Percentiles rank a stretch among this genome's conserved stretches.
These are phyloP conservation scores for Pelargonium australe DNA, from an alignment of 441 rosid genomes.

Conservation along the genomic window DNA sequence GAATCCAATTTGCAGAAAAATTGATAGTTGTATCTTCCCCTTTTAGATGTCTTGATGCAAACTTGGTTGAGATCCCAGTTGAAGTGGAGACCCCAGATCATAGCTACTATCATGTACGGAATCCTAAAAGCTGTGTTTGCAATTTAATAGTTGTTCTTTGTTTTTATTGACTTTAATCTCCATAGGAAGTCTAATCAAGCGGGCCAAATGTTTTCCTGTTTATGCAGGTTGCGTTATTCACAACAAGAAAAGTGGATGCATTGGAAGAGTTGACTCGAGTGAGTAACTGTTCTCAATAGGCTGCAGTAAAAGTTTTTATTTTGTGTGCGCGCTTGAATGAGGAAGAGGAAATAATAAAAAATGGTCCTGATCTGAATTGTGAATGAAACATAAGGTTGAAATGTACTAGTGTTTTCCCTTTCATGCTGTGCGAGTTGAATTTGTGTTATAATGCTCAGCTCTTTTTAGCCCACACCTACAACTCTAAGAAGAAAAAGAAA, in stretches of 20 bases:
- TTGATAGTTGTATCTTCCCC: constrained; percentile 13
- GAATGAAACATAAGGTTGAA: constrained; percentile 1
- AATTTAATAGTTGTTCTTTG: constrained; percentile 4
- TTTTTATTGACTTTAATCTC: constrained; percentile 17
- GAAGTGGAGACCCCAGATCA: constrained; percentile 69
- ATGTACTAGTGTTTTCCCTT: not conserved
- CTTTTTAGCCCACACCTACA: not conserved
- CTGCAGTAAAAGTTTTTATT: not conserved
- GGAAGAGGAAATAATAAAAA: not conserved
- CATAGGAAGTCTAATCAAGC: constrained; percentile 13
- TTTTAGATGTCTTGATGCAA: constrained; percentile 81
- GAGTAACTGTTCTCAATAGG: constrained; percentile 27
- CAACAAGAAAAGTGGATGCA: constrained; percentile 69
- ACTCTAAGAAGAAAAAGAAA: not conserved
- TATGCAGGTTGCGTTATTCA: constrained; percentile 80
- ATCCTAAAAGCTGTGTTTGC: constrained; percentile 13
- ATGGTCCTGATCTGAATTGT: not conserved
- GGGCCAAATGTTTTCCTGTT: constrained; percentile 12
- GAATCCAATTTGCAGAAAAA: not conserved
- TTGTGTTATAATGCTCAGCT: not conserved
- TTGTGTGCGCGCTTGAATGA: not conserved
- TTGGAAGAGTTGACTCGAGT: constrained; percentile 96
- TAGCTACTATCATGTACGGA: constrained; percentile 72
- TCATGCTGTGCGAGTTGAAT: not conserved
- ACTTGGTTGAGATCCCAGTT: constrained; percentile 87